Evolutionary conservation across 1,284 basidiomycete species (phyloP).

Genomic region (Earliella scabrosa): DNA sequence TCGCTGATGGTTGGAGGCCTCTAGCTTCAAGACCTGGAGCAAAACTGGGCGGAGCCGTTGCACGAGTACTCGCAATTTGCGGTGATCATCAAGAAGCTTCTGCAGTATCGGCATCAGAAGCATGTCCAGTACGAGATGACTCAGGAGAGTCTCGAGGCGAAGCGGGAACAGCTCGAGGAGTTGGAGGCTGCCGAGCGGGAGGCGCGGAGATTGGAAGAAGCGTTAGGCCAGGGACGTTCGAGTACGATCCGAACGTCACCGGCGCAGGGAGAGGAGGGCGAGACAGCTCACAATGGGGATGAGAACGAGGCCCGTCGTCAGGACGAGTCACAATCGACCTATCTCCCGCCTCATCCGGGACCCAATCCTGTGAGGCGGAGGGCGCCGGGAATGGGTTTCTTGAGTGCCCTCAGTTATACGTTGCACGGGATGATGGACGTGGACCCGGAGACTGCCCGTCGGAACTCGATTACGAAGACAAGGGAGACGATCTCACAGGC

Average conservation of each 20-base stretch:
- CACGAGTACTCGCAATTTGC: constrained; percentile 98
- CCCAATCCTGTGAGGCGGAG: constrained; percentile 65
- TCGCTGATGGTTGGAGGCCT: no score
- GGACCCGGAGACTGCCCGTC: constrained; percentile 93
- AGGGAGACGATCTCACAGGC: constrained; percentile 94
- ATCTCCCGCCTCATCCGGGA: constrained; percentile 76
- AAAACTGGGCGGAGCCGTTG: constrained; percentile 93
- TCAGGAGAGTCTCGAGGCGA: constrained; percentile 87
- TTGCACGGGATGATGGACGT: constrained; percentile 98
- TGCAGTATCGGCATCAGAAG: constrained; percentile 97
- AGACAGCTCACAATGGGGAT: constrained; percentile 35
- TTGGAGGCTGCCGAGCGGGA: constrained; percentile 93
- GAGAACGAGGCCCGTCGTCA: constrained; percentile 35
- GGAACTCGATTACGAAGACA: constrained; percentile 93
- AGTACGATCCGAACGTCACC: constrained; percentile 28
- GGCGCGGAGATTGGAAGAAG: constrained; percentile 87
- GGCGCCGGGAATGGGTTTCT: constrained; percentile 82
- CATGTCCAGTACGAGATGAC: constrained; percentile 98
- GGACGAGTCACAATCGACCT: constrained; percentile 41
- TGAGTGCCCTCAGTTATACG: constrained; percentile 94
- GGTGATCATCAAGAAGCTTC: constrained; percentile 90
- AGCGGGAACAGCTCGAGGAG: constrained; percentile 87
- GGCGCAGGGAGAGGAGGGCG: constrained; percentile 11
- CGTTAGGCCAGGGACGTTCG: constrained; percentile 66
- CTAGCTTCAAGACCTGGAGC: constrained; percentile 90